Percentiles rank a stretch among this genome's conserved stretches.
Evolutionary conservation across 441 rosid species (phyloP).

Genomic region (Aquilaria agallochum): DNA sequence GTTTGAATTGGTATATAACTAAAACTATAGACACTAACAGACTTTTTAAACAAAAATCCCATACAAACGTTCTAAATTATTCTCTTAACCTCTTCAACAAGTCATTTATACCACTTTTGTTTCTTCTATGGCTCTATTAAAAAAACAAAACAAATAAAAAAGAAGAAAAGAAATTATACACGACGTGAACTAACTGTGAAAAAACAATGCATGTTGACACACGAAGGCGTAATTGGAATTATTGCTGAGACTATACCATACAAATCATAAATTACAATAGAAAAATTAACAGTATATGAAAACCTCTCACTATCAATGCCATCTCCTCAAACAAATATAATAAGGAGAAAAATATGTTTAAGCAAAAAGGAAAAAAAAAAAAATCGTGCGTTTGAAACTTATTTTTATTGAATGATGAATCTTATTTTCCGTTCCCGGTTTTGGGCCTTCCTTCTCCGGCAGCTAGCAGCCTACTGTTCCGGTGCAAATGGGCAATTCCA

Average conservation of each 20-base stretch:
- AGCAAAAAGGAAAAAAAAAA: constrained; percentile 11
- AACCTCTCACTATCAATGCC: constrained; percentile 18
- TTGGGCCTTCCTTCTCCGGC: constrained; percentile 67
- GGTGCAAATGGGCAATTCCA: constrained; percentile 31
- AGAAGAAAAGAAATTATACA: too few relatives aligned
- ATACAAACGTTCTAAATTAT: too few relatives aligned
- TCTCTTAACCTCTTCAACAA: too few relatives aligned
- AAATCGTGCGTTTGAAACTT: constrained; percentile 11
- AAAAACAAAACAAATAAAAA: too few relatives aligned
- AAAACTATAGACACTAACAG: too few relatives aligned
- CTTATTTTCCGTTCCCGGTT: constrained; percentile 49
- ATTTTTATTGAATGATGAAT: constrained; percentile 2
- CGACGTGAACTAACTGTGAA: too few relatives aligned
- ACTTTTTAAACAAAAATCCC: too few relatives aligned
- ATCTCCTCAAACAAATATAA: constrained; percentile 17
- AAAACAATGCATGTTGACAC: too few relatives aligned
- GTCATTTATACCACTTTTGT: too few relatives aligned
- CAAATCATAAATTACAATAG: constrained; percentile 19
- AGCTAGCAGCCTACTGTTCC: constrained; percentile 47
- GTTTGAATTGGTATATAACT: too few relatives aligned
- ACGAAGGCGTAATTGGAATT: constrained; percentile 42
- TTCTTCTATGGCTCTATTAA: too few relatives aligned
- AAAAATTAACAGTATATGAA: constrained; percentile 4
- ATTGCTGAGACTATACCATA: constrained; percentile 31
- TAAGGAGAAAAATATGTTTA: constrained; percentile 12